Evolutionary conservation across 345 rosid genomes (phyloP), one percentile per base, ranked within the genome.

Genomic region (Eucalyptus melliodora): DNA sequence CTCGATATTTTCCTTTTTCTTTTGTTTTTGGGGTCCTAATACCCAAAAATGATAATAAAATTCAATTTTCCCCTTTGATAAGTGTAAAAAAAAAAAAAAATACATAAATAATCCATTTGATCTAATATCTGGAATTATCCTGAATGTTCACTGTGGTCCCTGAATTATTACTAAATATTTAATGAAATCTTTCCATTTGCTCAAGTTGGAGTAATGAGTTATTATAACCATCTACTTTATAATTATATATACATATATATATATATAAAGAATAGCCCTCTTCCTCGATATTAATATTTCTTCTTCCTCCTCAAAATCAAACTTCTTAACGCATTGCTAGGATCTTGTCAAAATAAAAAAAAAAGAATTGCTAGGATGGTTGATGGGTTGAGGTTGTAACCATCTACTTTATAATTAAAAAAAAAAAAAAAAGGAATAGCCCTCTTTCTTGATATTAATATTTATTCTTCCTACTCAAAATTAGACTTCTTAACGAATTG

Each of bases 401-500:
- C 42, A 16, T n/a, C 3, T 67, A 16, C 11, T n/a, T n/a, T 65
- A 1, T 3, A 0, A 50, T 50, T 50, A 50, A 0, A 16, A n/a
- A 65, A 12, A 27, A 15, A 1, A 15, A 67, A 17, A n/a, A n/a
- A n/a, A n/a, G n/a, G n/a, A 8, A 15, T 67, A 7, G 8, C 11
- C 11, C 23, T 67, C 21, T 67, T 16, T 2, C 80, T 67, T 0
- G 6, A 2, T 34, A 67, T 31, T 10, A 8, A 16, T 5, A 1
- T 31, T 67, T 67, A 42, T 67, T 16, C 37, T n/a, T 67, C 21
- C 23, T 67, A 23, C 23, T n/a, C 40, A 16, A 67, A 8, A 67
- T 16, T 2, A 67, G 3, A 31, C 40, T 31, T 16, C 40, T 31
- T 3, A 67, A 67, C 2, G 0, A 67, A 31, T 67, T n/a, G 42